Evolutionary conservation across 495 filamentous ascomycete species (phyloP).

Genomic region (Ramalina peruviana): DNA sequence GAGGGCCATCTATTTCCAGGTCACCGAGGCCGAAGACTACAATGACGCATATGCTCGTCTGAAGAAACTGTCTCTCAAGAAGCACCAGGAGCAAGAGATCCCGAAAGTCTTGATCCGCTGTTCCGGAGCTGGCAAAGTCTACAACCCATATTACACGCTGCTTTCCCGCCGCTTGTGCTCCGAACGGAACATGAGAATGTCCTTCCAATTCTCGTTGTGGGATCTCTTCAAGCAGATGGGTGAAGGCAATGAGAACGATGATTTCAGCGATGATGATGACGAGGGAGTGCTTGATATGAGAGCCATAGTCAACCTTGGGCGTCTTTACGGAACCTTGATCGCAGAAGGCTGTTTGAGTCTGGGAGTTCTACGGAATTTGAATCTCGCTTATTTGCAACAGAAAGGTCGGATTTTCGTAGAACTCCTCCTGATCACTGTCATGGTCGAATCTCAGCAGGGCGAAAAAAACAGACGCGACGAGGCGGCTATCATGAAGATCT

Average conservation of each 20-base stretch:
- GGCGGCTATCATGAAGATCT: conserved; percentile 46
- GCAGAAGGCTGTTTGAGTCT: conserved; percentile 50
- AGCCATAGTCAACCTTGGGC: conserved; percentile 75
- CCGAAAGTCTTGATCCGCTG: conserved; percentile 81
- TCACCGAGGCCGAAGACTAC: conserved; percentile 79
- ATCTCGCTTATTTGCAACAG: conserved; percentile 59
- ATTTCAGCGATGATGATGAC: conserved; percentile 38
- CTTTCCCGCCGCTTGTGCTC: conserved; percentile 63
- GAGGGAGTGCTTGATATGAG: conserved; percentile 36
- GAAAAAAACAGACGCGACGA: conserved; percentile 28
- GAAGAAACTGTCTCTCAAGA: conserved; percentile 71
- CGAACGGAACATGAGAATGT: conserved; percentile 54
- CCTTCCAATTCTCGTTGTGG: conserved; percentile 78
- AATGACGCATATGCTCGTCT: conserved; percentile 69
- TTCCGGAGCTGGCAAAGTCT: conserved; percentile 61
- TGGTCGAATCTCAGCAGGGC: conserved; percentile 44
- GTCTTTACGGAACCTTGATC: conserved; percentile 67
- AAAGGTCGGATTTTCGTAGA: conserved; percentile 70
- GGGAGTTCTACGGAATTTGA: conserved; percentile 58
- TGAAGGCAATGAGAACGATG: conserved; percentile 48
- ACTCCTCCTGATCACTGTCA: conserved; percentile 58
- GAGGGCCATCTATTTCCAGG: conserved; percentile 78
- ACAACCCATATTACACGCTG: conserved; percentile 89
- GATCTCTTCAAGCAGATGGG: conserved; percentile 77
- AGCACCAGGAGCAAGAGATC: conserved; percentile 73